Evolutionary conservation across 2,329 filamentous ascomycete species (phyloP).

Genomic region (Trichocomaceae sp.): DNA sequence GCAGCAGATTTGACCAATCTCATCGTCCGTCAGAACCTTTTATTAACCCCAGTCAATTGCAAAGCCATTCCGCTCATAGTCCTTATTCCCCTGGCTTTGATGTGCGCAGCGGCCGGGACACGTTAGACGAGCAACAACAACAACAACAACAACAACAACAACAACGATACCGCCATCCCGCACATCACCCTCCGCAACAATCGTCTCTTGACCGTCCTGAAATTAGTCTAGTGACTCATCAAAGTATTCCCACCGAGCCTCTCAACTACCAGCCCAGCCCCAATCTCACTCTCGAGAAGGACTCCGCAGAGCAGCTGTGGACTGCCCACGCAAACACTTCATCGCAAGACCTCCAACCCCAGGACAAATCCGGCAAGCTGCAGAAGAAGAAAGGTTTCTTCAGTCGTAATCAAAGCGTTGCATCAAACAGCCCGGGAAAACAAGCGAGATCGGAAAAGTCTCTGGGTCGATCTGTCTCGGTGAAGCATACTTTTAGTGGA

Average conservation of each 20-base stretch:
- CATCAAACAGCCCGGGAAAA: conserved; percentile 3
- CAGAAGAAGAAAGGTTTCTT: conserved; percentile 15
- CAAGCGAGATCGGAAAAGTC: conserved; percentile 1
- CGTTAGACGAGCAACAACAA: conserved; percentile 3
- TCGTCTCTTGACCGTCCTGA: not conserved
- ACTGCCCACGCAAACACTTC: conserved; percentile 13
- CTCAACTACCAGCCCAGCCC: conserved; percentile 11
- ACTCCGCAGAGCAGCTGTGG: conserved; percentile 16
- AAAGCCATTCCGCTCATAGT: conserved; percentile 4
- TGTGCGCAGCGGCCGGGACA: not conserved
- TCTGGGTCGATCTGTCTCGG: conserved; percentile 8
- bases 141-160: conserved; percentile 10
- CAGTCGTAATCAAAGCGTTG: conserved; percentile 13
- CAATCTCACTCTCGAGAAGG: conserved; percentile 18
- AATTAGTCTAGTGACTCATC: conserved; percentile 6
- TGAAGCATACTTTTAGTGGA: conserved; percentile 8
- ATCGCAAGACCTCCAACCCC: conserved; percentile 1
- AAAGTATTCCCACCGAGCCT: conserved; percentile 17
- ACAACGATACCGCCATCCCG: conserved; percentile 10
- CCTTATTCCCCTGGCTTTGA: conserved; percentile 1
- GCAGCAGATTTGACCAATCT: not conserved
- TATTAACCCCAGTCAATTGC: not conserved
- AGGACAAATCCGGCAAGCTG: conserved; percentile 13
- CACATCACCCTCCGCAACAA: conserved; percentile 2
- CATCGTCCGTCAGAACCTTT: conserved; percentile 3